A percentile compares a stretch with the other conserved stretches of the same genome.
These are phyloP conservation scores for Backusella macrospora DNA, from an alignment of 192 early-diverging fungal genomes.

Conservation along the genomic window DNA sequence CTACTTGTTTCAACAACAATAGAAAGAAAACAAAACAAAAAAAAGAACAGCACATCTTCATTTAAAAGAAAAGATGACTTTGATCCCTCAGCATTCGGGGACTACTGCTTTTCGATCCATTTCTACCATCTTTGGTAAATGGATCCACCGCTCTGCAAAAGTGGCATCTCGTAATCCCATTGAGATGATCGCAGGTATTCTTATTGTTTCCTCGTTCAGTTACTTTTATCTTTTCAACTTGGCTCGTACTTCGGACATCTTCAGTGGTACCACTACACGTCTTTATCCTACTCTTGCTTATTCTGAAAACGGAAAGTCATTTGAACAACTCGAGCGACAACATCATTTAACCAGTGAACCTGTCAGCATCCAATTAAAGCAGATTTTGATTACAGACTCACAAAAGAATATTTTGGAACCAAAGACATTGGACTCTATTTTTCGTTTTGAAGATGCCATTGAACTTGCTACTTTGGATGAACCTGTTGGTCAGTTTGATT, in stretches of 20 bases:
- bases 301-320: neutral
- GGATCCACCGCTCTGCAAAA: slow-evolving; percentile 50
- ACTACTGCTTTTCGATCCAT: slow-evolving; percentile 32
- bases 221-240: slow-evolving; percentile 80
- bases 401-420: slow-evolving; percentile 49
- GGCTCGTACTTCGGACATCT: slow-evolving; percentile 67
- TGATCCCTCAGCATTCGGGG: slow-evolving; percentile 23
- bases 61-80: neutral
- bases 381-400: slow-evolving; percentile 52
- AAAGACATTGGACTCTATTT: slow-evolving; percentile 46
- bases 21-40: neutral
- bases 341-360: slow-evolving; percentile 33
- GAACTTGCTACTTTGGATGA: slow-evolving; percentile 41
- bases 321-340: neutral
- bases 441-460: slow-evolving; percentile 41
- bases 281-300: slow-evolving; percentile 51
- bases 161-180: slow-evolving; percentile 74
- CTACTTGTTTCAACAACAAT: slow-evolving; percentile 22
- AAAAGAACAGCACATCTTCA: neutral
- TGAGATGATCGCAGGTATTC: slow-evolving; percentile 72
- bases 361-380: slow-evolving; percentile 60
- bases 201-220: slow-evolving; percentile 73
- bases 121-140: slow-evolving; percentile 35
- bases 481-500: slow-evolving; percentile 13
- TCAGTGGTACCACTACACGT: slow-evolving; percentile 45